Conservation (phyloP, 345 rosid species). For the Fremontodendron californicum region DNA sequence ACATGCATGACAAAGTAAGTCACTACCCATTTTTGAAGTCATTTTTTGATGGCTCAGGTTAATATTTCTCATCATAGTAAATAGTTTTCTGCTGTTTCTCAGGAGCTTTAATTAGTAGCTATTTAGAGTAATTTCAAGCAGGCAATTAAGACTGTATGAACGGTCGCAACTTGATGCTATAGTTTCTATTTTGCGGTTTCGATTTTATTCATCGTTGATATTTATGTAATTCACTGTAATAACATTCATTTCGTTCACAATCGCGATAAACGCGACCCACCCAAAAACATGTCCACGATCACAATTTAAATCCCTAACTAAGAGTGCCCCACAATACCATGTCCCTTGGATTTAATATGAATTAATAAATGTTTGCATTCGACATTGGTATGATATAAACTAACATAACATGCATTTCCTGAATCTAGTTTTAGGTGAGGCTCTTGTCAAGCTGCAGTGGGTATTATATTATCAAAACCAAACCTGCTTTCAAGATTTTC, state of each 20-base stretch:
- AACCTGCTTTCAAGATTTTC: neutral
- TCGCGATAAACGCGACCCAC: too few relatives aligned
- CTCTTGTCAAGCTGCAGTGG: neutral
- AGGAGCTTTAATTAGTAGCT: neutral
- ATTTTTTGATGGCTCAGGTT: neutral
- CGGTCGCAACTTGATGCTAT: too few relatives aligned
- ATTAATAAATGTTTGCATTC: neutral
- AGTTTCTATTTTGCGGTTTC: too few relatives aligned
- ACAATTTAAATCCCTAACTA: too few relatives aligned
- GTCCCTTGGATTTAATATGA: neutral
- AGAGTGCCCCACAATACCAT: neutral
- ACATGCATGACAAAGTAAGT: neutral
- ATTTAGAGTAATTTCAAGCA: neutral
- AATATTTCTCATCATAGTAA: neutral
- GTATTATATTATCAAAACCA: neutral
- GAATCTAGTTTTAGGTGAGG: neutral
- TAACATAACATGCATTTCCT: neutral
- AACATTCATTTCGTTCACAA: too few relatives aligned
- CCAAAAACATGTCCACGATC: too few relatives aligned
- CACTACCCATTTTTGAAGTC: neutral
- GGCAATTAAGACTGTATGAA: too few relatives aligned
- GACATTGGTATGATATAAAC: neutral
- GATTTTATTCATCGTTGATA: too few relatives aligned
- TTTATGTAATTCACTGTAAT: too few relatives aligned
- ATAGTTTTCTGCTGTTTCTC: neutral